These are phyloP conservation scores for Boletus pseudopeckii DNA, from an alignment of 768 basidiomycete genomes.

Conservation along the genomic window DNA sequence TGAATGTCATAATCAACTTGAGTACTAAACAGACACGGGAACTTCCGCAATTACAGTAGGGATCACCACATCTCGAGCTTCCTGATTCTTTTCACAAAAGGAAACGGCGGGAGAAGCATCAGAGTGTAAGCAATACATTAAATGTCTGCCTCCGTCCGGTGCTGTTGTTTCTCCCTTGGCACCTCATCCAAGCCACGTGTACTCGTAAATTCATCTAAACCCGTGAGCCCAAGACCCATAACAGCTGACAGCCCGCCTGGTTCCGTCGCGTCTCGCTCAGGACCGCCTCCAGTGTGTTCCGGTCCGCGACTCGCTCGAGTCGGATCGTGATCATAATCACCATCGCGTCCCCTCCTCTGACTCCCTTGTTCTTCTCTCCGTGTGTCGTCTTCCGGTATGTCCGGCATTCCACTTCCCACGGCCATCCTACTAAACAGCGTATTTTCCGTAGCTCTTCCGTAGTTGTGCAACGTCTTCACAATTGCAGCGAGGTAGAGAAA, in stretches of 20 bases:
- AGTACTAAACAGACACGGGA: neutral
- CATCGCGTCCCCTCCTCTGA: slow-evolving; percentile 5
- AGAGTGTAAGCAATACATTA: neutral
- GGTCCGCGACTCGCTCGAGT: slow-evolving; percentile 7
- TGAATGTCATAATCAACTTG: neutral
- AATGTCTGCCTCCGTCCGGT: neutral
- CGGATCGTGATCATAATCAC: neutral
- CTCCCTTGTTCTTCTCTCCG: neutral
- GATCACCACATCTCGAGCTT: neutral
- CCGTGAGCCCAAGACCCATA: slow-evolving; percentile 26
- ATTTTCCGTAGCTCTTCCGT: slow-evolving; percentile 35
- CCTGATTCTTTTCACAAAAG: neutral
- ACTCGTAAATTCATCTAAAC: slow-evolving; percentile 19
- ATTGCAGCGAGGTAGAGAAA: slow-evolving; percentile 61
- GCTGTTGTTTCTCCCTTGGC: slow-evolving; percentile 8
- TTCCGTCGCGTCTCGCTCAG: slow-evolving; percentile 8
- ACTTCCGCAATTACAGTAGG: neutral
- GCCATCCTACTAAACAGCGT: neutral
- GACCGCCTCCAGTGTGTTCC: slow-evolving; percentile 3
- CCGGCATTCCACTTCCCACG: neutral
- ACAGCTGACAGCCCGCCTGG: slow-evolving; percentile 23
- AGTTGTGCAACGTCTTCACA: slow-evolving; percentile 57
- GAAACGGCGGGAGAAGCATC: neutral
- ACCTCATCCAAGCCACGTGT: slow-evolving; percentile 12
- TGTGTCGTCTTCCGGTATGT: neutral